Percentiles rank a stretch among this genome's conserved stretches.
Conservation (phyloP, 164 flowering plant species). For the Nymphaea colorata region DNA sequence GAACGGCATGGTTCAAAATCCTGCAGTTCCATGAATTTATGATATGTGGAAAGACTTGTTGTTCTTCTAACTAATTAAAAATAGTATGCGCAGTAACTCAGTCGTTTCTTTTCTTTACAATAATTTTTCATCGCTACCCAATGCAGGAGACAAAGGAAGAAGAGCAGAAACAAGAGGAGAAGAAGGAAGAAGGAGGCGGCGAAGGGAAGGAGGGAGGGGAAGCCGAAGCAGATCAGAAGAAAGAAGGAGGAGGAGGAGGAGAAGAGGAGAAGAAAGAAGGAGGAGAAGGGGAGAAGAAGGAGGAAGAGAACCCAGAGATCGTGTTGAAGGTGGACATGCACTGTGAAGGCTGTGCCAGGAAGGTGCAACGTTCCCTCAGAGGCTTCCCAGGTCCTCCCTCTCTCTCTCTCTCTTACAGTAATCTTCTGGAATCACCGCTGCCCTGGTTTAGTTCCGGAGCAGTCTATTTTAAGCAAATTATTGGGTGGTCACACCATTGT, state of each 20-base stretch:
- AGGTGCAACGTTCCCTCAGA: slow-evolving; percentile 55
- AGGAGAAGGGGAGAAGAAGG: slow-evolving; percentile 1
- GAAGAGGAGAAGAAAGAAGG: background rate
- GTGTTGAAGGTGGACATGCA: slow-evolving; percentile 83
- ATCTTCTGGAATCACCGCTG: background rate
- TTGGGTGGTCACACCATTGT: background rate
- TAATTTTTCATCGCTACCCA: no score
- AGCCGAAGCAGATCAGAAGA: background rate
- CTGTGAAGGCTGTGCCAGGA: slow-evolving; percentile 84
- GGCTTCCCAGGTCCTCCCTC: slow-evolving; percentile 54
- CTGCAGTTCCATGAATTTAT: no score
- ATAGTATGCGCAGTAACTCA: no score
- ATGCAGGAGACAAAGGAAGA: background rate
- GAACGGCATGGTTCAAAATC: no score
- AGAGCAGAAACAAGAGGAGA: background rate
- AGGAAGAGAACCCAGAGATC: slow-evolving; percentile 43
- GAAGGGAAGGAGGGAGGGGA: background rate
- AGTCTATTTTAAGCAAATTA: background rate
- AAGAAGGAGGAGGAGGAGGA: background rate
- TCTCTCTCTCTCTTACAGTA: background rate
- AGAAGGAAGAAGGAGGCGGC: background rate
- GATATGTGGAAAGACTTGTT: no score
- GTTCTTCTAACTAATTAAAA: no score
- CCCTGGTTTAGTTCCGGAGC: background rate
- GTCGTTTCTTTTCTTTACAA: no score